Base-by-base conservation (phyloP, 1,139 yeast genomes). In the Pneumocystis oryctolagi region DNA sequence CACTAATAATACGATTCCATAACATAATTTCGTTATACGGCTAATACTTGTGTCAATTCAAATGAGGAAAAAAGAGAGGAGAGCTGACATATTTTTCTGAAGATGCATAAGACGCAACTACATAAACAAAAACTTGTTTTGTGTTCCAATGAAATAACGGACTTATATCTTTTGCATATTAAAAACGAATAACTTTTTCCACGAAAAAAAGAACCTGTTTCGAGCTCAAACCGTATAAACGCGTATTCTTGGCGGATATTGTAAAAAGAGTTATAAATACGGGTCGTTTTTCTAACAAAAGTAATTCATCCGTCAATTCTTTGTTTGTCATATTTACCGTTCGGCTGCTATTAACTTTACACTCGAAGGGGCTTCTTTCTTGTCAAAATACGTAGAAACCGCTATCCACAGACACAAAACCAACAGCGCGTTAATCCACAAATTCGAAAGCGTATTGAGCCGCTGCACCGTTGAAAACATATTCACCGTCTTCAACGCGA, bases 111-210 rank as follows among this genome's bases (percentile, higher is more conserved):
- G 89, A 94, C 1, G 95, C 96, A 1, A 95, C 87, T 66, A 92
- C 78, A 70, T 90, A 92, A 4, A 86, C 87, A 72, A 92, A 90
- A 28, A 92, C 83, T 73, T 92, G 98, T 71, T 92, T 92, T 14
- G 98, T 92, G 75, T 92, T 92, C 97, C 97, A 92, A 73, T 87
- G 89, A 80, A 90, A 90, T 64, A 92, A 78, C 1, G 89, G 84
- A 0, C 86, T 73, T 69, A 92, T 73, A 69, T 85, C 89, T 2
- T 80, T 61, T 20, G 85, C 88, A 2, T 80, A 60, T 20, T 42
- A 64, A 53, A 35, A 4, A 16, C 1, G 25, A 20, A 6, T 42
- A 20, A 32, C 8, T 32, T 32, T 32, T 32, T 32, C 12, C 9
- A 42, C n/a, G 14, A 18, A 42, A 42, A 42, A 12, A 9, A 6